Percentiles rank a stretch among this genome's conserved stretches.
These are phyloP conservation scores for Trichosporon inkin DNA, from an alignment of 1,284 basidiomycete species.

Conservation along the genomic window DNA sequence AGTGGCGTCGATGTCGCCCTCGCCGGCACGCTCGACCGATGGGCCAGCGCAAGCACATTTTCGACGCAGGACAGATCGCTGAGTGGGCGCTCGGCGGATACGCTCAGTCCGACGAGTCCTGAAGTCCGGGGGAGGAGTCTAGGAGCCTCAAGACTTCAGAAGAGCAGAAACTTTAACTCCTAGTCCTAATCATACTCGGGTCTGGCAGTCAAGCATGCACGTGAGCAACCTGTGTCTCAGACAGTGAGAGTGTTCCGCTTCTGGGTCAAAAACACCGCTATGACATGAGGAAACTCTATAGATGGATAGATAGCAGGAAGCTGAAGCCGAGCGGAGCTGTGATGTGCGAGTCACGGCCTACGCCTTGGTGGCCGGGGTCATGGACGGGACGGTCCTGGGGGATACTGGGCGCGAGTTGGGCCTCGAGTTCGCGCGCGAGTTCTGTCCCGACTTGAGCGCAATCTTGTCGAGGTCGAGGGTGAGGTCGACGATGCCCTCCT, in stretches of 20 bases:
- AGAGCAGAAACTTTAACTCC: no score
- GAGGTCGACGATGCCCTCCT: constrained; percentile 18
- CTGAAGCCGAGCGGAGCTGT: no score
- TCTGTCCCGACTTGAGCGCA: not conserved
- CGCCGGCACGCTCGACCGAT: not conserved
- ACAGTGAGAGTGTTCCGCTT: no score
- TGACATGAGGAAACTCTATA: not conserved
- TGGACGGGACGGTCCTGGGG: not conserved
- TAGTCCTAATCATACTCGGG: no score
- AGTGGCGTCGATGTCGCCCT: not conserved
- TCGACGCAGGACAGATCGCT: not conserved
- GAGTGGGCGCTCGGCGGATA: not conserved
- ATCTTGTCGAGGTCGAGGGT: not conserved
- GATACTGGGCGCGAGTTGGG: not conserved
- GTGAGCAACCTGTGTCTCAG: no score
- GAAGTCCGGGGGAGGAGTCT: not conserved
- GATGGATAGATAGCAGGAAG: not conserved
- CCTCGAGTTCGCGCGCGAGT: not conserved
- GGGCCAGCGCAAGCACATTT: not conserved
- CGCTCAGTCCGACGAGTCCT: not conserved
- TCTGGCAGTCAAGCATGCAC: no score
- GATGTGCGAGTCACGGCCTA: no score
- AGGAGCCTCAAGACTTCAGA: not conserved
- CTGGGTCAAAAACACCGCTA: not conserved
- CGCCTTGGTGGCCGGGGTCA: not conserved